These are phyloP conservation scores for Suillus subalutaceus DNA, from an alignment of 768 basidiomycete species.

Conservation along the genomic window DNA sequence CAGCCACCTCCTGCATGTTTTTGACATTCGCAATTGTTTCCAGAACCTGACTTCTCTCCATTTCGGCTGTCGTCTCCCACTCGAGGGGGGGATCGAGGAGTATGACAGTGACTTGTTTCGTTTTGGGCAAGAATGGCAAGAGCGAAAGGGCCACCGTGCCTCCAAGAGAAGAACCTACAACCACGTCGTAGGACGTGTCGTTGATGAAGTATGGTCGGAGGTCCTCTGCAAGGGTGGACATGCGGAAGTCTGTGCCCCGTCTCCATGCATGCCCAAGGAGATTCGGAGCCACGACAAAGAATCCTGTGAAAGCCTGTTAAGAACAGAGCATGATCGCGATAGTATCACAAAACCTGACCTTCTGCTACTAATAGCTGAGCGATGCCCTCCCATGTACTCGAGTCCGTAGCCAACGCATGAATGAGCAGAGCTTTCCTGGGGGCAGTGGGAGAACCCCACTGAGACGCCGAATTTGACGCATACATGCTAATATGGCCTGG, in stretches of 20 bases:
- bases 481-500: background rate
- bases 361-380: constrained; percentile 18
- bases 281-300: constrained; percentile 24
- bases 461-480: constrained; percentile 11
- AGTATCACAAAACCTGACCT: constrained; percentile 13
- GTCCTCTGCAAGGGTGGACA: constrained; percentile 17
- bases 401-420: constrained; percentile 19
- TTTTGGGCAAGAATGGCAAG: constrained; percentile 17
- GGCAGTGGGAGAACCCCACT: constrained; percentile 22
- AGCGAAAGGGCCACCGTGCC: constrained; percentile 18
- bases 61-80: background rate
- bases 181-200: constrained; percentile 18
- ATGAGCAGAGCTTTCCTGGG: constrained; percentile 18
- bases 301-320: constrained; percentile 14
- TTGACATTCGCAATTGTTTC: constrained; percentile 2
- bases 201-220: constrained; percentile 16
- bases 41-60: background rate
- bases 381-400: constrained; percentile 22
- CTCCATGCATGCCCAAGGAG: constrained; percentile 20
- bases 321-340: constrained; percentile 5
- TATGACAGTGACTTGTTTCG: constrained; percentile 10
- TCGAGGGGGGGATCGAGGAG: constrained; percentile 20
- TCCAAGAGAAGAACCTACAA: constrained; percentile 25
- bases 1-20: background rate
- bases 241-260: constrained; percentile 13